phyloP scores from a whole-genome alignment of 768 basidiomycete genomes.

The Xerocomellus amylosporus region DNA sequence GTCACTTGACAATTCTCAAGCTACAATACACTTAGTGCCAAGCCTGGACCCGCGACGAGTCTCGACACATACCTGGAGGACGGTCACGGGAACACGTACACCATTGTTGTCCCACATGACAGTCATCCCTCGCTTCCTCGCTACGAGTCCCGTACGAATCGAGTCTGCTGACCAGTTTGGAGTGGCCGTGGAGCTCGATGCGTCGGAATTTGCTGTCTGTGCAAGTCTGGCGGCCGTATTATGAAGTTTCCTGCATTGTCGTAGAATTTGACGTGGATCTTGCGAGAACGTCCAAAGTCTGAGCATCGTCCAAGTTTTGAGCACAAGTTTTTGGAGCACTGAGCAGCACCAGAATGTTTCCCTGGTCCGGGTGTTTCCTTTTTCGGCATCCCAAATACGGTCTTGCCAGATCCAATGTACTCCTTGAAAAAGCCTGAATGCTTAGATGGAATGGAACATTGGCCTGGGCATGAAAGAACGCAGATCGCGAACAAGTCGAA shows the following conservation, averaged over 20 bases:
- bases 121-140: conserved; percentile 95
- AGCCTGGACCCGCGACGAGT: conserved; percentile 2
- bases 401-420: too few species aligned
- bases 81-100: conserved; percentile 83
- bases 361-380: conserved; percentile 13
- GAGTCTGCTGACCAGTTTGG: conserved; percentile 83
- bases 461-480: conserved; percentile 52
- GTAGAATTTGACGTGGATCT: conserved; percentile 36
- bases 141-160: conserved; percentile 88
- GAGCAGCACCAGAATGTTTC: not conserved
- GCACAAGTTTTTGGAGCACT: conserved; percentile 7
- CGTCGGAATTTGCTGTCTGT: conserved; percentile 19
- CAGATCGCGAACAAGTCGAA: conserved; percentile 24
- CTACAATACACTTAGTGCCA: conserved; percentile 36
- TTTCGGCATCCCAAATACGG: conserved; percentile 3
- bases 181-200: conserved; percentile 25
- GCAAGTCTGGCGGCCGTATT: conserved; percentile 37
- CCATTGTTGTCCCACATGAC: conserved; percentile 91
- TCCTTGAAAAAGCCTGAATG: not conserved
- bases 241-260: conserved; percentile 42
- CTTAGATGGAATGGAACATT: conserved; percentile 74
- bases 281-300: conserved; percentile 47
- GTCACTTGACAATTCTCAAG: conserved; percentile 90
- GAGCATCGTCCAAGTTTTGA: conserved; percentile 41
- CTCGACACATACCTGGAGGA: conserved; percentile 74